phyloP scores from a whole-genome alignment of 768 basidiomycete species.

The Boletus rubroflammeus region DNA sequence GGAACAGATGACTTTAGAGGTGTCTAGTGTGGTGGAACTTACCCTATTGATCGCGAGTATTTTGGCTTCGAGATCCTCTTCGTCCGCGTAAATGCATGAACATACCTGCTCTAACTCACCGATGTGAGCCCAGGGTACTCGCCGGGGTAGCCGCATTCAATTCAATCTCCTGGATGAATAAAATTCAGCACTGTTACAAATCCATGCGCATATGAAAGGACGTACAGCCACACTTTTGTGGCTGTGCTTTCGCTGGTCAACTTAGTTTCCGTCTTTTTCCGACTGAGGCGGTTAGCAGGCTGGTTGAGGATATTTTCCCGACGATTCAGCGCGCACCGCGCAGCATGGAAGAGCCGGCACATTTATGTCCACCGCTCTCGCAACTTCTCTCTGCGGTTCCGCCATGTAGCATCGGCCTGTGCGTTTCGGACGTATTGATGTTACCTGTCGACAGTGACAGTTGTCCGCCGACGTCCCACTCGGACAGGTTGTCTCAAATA shows the following conservation, averaged over 20 bases:
- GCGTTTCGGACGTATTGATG: background rate
- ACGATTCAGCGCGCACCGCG: too few species aligned
- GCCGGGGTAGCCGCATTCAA: slow-evolving; percentile 75
- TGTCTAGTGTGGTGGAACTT: slow-evolving; percentile 22
- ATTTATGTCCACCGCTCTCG: too few species aligned
- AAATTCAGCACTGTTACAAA: background rate
- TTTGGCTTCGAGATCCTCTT: slow-evolving; percentile 55
- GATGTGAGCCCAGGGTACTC: slow-evolving; percentile 73
- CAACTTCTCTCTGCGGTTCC: background rate
- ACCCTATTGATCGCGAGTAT: slow-evolving; percentile 62
- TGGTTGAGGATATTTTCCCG: background rate
- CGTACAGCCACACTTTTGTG: background rate
- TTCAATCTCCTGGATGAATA: background rate
- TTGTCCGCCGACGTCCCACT: too few species aligned
- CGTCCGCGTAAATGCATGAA: slow-evolving; percentile 69
- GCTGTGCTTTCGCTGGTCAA: background rate
- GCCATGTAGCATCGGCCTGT: background rate
- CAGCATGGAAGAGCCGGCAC: background rate
- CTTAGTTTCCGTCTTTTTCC: too few species aligned
- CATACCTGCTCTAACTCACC: slow-evolving; percentile 73
- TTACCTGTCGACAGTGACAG: background rate
- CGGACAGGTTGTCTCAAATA: background rate
- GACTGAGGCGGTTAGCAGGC: background rate
- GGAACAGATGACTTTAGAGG: slow-evolving; percentile 11
- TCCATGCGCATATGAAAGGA: background rate